phyloP scores from a whole-genome alignment of 176 grass and related monocot genomes.

The Oryza glumipatula region DNA sequence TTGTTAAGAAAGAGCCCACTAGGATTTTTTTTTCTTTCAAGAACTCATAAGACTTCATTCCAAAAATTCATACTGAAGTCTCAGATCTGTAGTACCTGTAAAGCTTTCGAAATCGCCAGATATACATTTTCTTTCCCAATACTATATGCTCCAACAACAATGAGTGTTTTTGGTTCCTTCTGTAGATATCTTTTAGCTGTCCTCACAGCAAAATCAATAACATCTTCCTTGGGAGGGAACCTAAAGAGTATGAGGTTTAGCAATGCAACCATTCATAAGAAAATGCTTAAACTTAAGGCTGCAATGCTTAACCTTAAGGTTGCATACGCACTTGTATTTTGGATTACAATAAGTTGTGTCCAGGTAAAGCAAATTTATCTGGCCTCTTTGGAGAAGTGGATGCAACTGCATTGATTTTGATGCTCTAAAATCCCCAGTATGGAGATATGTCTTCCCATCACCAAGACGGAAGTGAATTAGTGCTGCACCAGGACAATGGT shows the following conservation, averaged over 20 bases:
- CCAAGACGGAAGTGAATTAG: constrained; percentile 56
- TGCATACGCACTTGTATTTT: constrained; percentile 62
- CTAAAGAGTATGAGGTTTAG: constrained; percentile 39
- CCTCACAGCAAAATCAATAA: constrained; percentile 77
- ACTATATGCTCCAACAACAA: constrained; percentile 81
- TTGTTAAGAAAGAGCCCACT: background rate
- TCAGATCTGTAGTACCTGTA: constrained; percentile 46
- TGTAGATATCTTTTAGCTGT: constrained; percentile 55
- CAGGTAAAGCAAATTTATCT: constrained; percentile 73
- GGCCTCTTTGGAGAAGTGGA: constrained; percentile 54
- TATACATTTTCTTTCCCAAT: constrained; percentile 85
- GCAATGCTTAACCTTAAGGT: constrained; percentile 23
- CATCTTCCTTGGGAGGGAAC: constrained; percentile 68
- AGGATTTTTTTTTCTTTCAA: too few species aligned
- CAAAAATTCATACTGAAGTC: constrained; percentile 17
- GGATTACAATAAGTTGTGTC: constrained; percentile 86
- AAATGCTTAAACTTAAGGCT: constrained; percentile 30
- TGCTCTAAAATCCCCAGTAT: constrained; percentile 82
- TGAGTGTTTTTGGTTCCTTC: constrained; percentile 74
- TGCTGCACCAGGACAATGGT: constrained; percentile 81
- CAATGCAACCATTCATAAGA: background rate
- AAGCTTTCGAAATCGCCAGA: constrained; percentile 68
- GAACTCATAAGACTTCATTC: too few species aligned
- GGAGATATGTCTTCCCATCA: constrained; percentile 69
- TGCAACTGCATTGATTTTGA: constrained; percentile 63